phyloP scores from a whole-genome alignment of 495 filamentous ascomycete genomes.

The Aspergillus diversus region DNA sequence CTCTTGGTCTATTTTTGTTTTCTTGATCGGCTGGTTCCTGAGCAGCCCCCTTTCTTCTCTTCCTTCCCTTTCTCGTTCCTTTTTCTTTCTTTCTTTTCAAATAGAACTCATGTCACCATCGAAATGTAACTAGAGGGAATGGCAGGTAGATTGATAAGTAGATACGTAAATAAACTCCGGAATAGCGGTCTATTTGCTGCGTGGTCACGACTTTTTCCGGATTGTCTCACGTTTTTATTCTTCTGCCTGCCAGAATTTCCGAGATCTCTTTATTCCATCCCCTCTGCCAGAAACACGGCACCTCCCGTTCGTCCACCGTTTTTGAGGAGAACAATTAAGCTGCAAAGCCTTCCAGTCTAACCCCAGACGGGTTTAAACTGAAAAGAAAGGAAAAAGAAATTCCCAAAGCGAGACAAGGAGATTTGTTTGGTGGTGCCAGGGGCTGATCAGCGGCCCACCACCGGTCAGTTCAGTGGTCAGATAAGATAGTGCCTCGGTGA shows the following conservation, averaged over 20 bases:
- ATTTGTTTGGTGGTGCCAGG: constrained; percentile 17
- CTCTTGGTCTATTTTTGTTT: constrained; percentile 16
- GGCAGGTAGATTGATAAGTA: no score
- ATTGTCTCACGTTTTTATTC: neutral
- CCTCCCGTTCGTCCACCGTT: neutral
- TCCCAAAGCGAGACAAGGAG: neutral
- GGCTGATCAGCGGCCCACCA: constrained; percentile 17
- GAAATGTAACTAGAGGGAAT: neutral
- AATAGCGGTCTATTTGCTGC: no score
- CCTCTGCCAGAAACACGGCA: no score
- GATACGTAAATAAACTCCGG: no score
- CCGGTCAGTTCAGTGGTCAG: constrained; percentile 1
- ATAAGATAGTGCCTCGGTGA: constrained; percentile 4
- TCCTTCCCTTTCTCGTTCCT: neutral
- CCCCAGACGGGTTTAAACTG: neutral
- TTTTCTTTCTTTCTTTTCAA: neutral
- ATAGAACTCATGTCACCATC: neutral
- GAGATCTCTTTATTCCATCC: neutral
- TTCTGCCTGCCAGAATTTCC: neutral
- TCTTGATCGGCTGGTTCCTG: neutral
- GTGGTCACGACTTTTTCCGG: no score
- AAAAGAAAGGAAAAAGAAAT: neutral
- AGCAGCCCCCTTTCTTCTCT: neutral
- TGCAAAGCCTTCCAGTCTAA: neutral
- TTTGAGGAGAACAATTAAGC: neutral